These are phyloP conservation scores for Chlorophyllum brunneum DNA, from an alignment of 768 basidiomycete species.

Conservation along the genomic window DNA sequence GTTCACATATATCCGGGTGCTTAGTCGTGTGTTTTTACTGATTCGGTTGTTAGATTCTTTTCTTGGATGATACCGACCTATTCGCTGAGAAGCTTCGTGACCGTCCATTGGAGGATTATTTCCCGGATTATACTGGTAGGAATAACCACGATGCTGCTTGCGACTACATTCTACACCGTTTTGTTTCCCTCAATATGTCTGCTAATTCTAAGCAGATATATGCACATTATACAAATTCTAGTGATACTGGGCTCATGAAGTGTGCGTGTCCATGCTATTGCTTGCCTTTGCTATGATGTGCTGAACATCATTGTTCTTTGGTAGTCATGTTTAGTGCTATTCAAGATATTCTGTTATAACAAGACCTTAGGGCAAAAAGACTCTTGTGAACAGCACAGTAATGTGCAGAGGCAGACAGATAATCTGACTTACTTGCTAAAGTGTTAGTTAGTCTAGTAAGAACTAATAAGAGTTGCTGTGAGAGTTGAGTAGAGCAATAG, in stretches of 20 bases:
- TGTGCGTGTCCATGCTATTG: neutral
- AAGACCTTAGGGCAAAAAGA: no score
- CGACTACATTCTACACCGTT: neutral
- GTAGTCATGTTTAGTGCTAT: neutral
- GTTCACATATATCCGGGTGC: neutral
- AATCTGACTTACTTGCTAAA: no score
- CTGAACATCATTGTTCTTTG: neutral
- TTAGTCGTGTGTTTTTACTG: neutral
- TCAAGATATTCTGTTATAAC: neutral
- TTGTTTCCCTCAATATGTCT: neutral
- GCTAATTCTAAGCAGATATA: neutral
- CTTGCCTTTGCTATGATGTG: neutral
- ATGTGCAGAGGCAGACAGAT: no score
- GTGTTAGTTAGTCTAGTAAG: no score
- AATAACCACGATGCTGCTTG: neutral
- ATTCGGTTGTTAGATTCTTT: neutral
- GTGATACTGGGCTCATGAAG: neutral
- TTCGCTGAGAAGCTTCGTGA: neutral
- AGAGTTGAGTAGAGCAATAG: no score
- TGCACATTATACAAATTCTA: neutral
- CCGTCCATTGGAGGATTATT: neutral
- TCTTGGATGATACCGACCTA: neutral
- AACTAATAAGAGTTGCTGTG: no score
- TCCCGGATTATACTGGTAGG: neutral
- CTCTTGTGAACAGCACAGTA: no score